Conservation (phyloP, 139 green algal species). For the Chlamydomonas sp. region DNA sequence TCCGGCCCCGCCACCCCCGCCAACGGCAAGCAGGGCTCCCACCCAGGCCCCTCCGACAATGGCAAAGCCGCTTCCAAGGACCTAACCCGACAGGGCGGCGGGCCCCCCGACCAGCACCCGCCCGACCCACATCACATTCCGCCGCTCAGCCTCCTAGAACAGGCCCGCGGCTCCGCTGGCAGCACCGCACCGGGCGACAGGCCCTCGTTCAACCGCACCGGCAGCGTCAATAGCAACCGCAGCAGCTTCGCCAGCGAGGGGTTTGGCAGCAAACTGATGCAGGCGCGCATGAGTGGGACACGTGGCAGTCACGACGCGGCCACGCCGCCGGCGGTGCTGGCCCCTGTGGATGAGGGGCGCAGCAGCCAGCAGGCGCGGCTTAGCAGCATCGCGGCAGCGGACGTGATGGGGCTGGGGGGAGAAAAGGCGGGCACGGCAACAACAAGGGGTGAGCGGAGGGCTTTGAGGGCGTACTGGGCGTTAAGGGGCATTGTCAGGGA, state of each 20-base stretch:
- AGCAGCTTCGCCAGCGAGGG: conserved; percentile 59
- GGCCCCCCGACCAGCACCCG: too few species aligned
- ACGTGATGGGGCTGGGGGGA: conserved; percentile 26
- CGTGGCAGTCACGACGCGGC: neutral
- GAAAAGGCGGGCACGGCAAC: neutral
- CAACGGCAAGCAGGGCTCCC: too few species aligned
- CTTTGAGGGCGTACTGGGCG: neutral
- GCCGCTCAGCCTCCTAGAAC: too few species aligned
- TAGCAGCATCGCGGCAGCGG: conserved; percentile 33
- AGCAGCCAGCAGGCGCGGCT: conserved; percentile 23
- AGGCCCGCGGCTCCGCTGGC: too few species aligned
- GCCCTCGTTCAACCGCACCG: neutral
- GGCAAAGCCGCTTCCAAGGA: too few species aligned
- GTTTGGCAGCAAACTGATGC: neutral
- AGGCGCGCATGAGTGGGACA: conserved; percentile 43
- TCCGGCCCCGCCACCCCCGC: too few species aligned
- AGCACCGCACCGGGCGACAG: too few species aligned
- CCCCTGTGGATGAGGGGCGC: neutral
- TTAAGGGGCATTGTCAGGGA: too few species aligned
- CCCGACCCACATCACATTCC: too few species aligned
- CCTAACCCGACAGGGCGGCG: too few species aligned
- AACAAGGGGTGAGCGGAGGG: neutral
- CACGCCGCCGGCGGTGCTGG: neutral
- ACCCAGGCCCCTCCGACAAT: too few species aligned
- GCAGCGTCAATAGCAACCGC: conserved; percentile 28